Percentiles rank a stretch among this genome's conserved stretches.
Evolutionary conservation across 1,139 yeast species (phyloP).

Genomic region (Kazachstania sp.): DNA sequence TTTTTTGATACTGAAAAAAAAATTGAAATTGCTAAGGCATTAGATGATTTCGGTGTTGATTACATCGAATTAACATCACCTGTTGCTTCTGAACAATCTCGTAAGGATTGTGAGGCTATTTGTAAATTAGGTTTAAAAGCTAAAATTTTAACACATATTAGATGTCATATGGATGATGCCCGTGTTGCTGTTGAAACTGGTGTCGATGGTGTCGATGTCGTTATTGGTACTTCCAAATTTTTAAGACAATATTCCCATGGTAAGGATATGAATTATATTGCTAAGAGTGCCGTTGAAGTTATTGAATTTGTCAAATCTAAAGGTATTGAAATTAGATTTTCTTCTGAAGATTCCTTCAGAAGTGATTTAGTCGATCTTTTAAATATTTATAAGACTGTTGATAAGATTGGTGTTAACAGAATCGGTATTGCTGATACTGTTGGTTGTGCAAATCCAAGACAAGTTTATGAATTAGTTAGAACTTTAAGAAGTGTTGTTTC

Average conservation of each 20-base stretch:
- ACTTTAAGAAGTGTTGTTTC: conserved; percentile 88
- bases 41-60: conserved; percentile 96
- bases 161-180: conserved; percentile 99
- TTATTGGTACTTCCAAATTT: conserved; percentile 94
- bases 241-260: conserved; percentile 93
- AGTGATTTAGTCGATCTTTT: conserved; percentile 91
- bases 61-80: conserved; percentile 96
- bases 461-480: conserved; percentile 91
- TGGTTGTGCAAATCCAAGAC: conserved; percentile 98
- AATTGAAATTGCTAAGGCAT: conserved; percentile 93
- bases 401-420: conserved; percentile 95
- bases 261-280: conserved; percentile 97
- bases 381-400: conserved; percentile 93
- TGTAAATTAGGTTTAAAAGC: conserved; percentile 95
- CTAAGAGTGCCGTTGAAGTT: conserved; percentile 92
- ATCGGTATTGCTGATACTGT: conserved; percentile 99
- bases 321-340: conserved; percentile 93
- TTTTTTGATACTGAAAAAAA: conserved; percentile 91
- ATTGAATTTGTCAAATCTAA: conserved; percentile 95
- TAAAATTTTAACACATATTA: conserved; percentile 80
- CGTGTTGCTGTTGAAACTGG: conserved; percentile 95
- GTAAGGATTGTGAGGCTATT: conserved; percentile 92
- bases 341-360: conserved; percentile 96
- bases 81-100: conserved; percentile 91
- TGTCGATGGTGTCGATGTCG: conserved; percentile 98